Conservation (phyloP, 2,329 filamentous ascomycete genomes). For the Aspergillus pseudonomiae region DNA sequence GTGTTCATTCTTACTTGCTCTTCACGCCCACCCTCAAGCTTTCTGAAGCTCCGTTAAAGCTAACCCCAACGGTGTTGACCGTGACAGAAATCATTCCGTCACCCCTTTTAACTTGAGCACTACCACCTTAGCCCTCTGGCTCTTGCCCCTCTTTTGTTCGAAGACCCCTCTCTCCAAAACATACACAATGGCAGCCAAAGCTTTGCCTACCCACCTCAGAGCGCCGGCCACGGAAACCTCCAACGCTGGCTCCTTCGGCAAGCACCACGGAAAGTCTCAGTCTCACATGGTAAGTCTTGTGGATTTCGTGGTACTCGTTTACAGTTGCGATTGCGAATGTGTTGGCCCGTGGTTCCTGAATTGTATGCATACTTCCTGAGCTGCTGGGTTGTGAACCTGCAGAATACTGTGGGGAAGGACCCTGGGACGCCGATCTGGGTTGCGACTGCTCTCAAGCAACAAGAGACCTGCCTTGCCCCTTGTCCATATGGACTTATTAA, state of each 20-base stretch:
- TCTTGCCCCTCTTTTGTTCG: slow-evolving; percentile 5
- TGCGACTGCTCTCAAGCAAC: not conserved
- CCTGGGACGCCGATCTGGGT: not conserved
- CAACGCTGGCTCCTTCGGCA: slow-evolving; percentile 43
- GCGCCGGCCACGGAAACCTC: slow-evolving; percentile 55
- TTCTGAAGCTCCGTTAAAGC: not conserved
- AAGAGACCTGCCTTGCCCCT: not conserved
- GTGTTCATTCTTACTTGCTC: not conserved
- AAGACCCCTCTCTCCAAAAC: slow-evolving; percentile 4
- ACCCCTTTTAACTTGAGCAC: not conserved
- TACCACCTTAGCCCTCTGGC: not conserved
- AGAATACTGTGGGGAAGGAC: not conserved
- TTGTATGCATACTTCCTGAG: not conserved
- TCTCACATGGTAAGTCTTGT: slow-evolving; percentile 56
- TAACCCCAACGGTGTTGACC: slow-evolving; percentile 2
- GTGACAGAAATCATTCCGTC: not conserved
- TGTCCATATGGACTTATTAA: not conserved
- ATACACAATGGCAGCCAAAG: slow-evolving; percentile 70
- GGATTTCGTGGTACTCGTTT: not conserved
- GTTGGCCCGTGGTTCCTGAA: not conserved
- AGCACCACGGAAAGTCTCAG: slow-evolving; percentile 59
- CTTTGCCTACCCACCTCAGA: slow-evolving; percentile 80
- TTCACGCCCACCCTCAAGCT: not conserved
- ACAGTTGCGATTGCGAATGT: not conserved
- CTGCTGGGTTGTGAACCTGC: not conserved